phyloP scores from a whole-genome alignment of 2,329 filamentous ascomycete species.

The Pezicula carpinea region DNA sequence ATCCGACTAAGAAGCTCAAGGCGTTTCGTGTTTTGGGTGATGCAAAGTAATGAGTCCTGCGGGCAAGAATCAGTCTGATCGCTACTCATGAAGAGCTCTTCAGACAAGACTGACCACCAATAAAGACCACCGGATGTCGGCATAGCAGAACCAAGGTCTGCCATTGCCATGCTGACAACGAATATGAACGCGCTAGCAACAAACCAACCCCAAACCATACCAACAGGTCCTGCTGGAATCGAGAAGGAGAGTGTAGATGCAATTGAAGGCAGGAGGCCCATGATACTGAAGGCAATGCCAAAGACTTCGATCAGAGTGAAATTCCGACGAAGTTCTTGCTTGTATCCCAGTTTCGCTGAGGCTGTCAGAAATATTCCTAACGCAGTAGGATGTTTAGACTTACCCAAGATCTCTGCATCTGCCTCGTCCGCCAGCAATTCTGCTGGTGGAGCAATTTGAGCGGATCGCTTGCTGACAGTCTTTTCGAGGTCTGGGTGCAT shows the following conservation, averaged over 20 bases:
- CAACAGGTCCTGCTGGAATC: slow-evolving; percentile 53
- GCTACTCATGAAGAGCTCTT: background rate
- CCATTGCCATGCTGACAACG: slow-evolving; percentile 54
- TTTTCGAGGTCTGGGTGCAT: slow-evolving; percentile 19
- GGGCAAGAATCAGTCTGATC: slow-evolving; percentile 11
- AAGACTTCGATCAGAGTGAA: slow-evolving; percentile 61
- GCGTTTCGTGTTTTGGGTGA: slow-evolving; percentile 49
- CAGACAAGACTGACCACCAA: slow-evolving; percentile 29
- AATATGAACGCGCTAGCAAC: slow-evolving; percentile 53
- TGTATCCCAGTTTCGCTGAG: slow-evolving; percentile 30
- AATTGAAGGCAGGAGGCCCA: slow-evolving; percentile 57
- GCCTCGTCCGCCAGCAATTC: slow-evolving; percentile 23
- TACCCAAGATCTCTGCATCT: slow-evolving; percentile 30
- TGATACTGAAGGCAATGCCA: slow-evolving; percentile 54
- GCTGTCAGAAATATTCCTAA: background rate
- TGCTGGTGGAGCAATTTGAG: slow-evolving; percentile 11
- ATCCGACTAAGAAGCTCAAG: slow-evolving; percentile 55
- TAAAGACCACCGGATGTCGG: slow-evolving; percentile 56
- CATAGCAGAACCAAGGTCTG: slow-evolving; percentile 49
- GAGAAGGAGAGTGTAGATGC: slow-evolving; percentile 55
- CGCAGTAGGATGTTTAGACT: background rate
- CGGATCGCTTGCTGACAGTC: slow-evolving; percentile 12
- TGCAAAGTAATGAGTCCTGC: slow-evolving; percentile 55
- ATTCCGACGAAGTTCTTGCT: slow-evolving; percentile 57
- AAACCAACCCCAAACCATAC: slow-evolving; percentile 61